phyloP scores from a whole-genome alignment of 2,329 filamentous ascomycete species.

The Cephalotrichum gorgonifer region DNA sequence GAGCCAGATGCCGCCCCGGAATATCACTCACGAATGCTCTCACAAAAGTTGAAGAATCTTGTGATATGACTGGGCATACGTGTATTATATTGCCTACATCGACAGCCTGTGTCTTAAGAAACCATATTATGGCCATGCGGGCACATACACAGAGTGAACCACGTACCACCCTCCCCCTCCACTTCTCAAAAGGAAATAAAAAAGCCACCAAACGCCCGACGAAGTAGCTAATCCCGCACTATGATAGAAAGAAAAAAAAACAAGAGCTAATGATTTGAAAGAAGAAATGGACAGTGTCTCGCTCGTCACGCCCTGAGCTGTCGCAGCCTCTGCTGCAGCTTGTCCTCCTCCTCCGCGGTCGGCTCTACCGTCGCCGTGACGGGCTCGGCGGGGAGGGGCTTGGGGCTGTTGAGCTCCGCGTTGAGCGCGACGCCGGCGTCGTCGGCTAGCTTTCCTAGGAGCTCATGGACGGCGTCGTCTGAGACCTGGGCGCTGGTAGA shows the following conservation, averaged over 20 bases:
- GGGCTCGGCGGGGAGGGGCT: constrained; percentile 47
- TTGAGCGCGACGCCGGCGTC: constrained; percentile 77
- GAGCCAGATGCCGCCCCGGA: no score
- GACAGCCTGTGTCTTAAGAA: no score
- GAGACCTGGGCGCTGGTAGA: constrained; percentile 64
- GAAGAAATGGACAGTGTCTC: no score
- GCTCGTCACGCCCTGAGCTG: constrained; percentile 42
- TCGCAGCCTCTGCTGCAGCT: constrained; percentile 51
- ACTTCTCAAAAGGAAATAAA: neutral
- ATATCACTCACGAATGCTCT: no score
- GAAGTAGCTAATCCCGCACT: neutral
- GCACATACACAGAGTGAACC: no score
- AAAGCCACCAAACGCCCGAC: neutral
- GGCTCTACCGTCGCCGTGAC: constrained; percentile 49
- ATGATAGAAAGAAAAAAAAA: neutral
- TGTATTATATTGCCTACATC: no score
- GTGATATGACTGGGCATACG: no score
- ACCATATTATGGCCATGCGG: no score
- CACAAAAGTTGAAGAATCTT: no score
- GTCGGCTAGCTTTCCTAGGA: constrained; percentile 78
- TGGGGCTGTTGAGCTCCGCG: constrained; percentile 56
- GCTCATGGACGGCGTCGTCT: constrained; percentile 75
- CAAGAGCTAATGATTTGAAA: neutral
- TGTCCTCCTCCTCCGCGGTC: constrained; percentile 70
- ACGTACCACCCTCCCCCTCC: no score